phyloP scores from a whole-genome alignment of 2,329 filamentous ascomycete genomes.

The Alternaria infectoria region DNA sequence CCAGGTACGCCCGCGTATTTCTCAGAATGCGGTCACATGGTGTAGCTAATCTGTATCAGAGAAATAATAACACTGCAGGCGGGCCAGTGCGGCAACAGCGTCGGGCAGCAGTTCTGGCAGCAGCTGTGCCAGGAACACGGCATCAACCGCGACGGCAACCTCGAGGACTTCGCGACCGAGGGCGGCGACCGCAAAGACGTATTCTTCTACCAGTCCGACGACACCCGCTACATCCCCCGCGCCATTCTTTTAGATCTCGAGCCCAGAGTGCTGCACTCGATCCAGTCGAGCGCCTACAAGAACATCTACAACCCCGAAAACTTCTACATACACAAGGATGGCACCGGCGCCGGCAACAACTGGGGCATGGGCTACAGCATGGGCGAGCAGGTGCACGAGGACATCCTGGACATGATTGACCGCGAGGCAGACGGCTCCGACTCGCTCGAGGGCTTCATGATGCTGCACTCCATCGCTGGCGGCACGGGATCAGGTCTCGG shows the following conservation, averaged over 20 bases:
- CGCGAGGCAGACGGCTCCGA: conserved; percentile 97
- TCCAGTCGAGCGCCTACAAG: conserved; percentile 91
- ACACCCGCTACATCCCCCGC: conserved; percentile 95
- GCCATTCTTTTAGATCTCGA: conserved; percentile 96
- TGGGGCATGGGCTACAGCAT: conserved; percentile 97
- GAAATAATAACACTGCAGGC: conserved; percentile 99
- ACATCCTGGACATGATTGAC: conserved; percentile 99
- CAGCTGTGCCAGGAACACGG: conserved; percentile 98
- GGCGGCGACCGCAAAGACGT: conserved; percentile 98
- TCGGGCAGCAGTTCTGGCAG: conserved; percentile 98
- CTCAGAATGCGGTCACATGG: not conserved
- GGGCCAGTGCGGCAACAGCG: conserved; percentile 99
- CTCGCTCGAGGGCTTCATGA: conserved; percentile 98
- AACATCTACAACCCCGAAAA: conserved; percentile 99
- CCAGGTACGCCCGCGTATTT: conserved; percentile 37
- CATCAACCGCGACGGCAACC: conserved; percentile 95
- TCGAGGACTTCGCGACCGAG: conserved; percentile 97
- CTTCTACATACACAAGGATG: conserved; percentile 95
- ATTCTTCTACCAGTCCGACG: conserved; percentile 98
- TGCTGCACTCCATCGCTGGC: conserved; percentile 96
- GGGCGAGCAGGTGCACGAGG: conserved; percentile 89
- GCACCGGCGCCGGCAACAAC: conserved; percentile 93
- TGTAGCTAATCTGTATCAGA: conserved; percentile 57
- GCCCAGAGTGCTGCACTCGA: conserved; percentile 87
- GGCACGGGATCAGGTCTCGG: conserved; percentile 96